These are phyloP conservation scores for Dioscorea alata DNA, from an alignment of 106 monocot genomes.

Conservation along the genomic window DNA sequence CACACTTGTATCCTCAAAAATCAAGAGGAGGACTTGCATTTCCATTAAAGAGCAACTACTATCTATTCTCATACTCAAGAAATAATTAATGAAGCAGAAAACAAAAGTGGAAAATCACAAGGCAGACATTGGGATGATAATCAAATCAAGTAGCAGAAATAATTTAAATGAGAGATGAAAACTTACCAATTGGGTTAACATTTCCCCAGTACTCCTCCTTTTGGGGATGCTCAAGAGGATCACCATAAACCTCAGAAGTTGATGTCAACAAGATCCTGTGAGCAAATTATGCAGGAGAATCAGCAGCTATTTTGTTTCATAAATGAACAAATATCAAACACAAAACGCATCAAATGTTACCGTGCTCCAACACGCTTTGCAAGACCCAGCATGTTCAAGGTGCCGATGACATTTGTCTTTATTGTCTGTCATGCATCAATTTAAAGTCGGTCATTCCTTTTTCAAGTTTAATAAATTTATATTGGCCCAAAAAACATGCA, in stretches of 20 bases:
- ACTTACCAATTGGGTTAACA: conserved; percentile 93
- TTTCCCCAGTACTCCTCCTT: conserved; percentile 98
- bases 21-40: too few species aligned
- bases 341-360: conserved; percentile 15
- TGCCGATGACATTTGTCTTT: conserved; percentile 98
- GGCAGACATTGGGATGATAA: too few species aligned
- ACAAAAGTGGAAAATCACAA: too few species aligned
- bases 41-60: too few species aligned
- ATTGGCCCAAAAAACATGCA: too few species aligned
- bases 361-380: conserved; percentile 97
- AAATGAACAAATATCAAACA: neutral
- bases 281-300: conserved; percentile 3
- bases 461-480: too few species aligned
- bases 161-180: neutral
- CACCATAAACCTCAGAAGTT: conserved; percentile 97
- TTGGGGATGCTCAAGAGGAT: conserved; percentile 97
- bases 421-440: conserved; percentile 59
- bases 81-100: too few species aligned
- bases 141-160: too few species aligned
- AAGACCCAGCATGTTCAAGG: conserved; percentile 94
- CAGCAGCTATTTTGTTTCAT: neutral
- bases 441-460: too few species aligned
- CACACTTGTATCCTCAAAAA: too few species aligned
- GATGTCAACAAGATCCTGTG: conserved; percentile 90
- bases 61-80: too few species aligned